A percentile compares a stretch with the other conserved stretches of the same genome.
Evolutionary conservation across 2,329 filamentous ascomycete species (phyloP).

Genomic region (Aspergillus sojae): DNA sequence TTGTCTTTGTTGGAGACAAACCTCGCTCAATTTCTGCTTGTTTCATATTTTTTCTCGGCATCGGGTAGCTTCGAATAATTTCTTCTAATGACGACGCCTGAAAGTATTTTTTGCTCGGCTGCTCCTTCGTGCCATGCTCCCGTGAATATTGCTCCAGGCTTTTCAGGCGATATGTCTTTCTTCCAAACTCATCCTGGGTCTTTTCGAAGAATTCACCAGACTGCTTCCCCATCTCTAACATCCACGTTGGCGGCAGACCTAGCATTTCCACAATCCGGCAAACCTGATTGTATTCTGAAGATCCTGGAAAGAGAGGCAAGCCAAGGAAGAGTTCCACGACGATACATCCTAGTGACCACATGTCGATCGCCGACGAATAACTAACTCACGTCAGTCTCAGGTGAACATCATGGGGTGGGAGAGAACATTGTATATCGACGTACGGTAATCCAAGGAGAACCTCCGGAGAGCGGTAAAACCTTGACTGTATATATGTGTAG

Average conservation of each 20-base stretch:
- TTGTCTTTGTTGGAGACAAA: constrained; percentile 47
- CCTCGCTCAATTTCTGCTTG: constrained; percentile 93
- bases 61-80: constrained; percentile 96
- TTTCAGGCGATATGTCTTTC: constrained; percentile 88
- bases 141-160: constrained; percentile 97
- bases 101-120: constrained; percentile 99
- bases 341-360: constrained; percentile 99
- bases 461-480: constrained; percentile 96
- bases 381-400: constrained; percentile 33
- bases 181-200: constrained; percentile 84
- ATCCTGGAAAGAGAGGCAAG: constrained; percentile 90
- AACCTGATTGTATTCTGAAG: constrained; percentile 98
- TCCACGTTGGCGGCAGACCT: constrained; percentile 94
- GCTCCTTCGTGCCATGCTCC: constrained; percentile 94
- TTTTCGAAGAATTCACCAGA: constrained; percentile 98
- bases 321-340: constrained; percentile 97
- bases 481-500: constrained; percentile 98
- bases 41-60: constrained; percentile 99
- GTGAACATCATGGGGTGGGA: not conserved
- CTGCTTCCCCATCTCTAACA: constrained; percentile 99
- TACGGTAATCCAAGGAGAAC: constrained; percentile 87
- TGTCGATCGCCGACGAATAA: constrained; percentile 98
- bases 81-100: constrained; percentile 90
- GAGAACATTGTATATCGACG: constrained; percentile 24
- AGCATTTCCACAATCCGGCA: constrained; percentile 98